These are phyloP conservation scores for Penicillium subrubescens DNA, from an alignment of 495 filamentous ascomycete species.

Conservation along the genomic window DNA sequence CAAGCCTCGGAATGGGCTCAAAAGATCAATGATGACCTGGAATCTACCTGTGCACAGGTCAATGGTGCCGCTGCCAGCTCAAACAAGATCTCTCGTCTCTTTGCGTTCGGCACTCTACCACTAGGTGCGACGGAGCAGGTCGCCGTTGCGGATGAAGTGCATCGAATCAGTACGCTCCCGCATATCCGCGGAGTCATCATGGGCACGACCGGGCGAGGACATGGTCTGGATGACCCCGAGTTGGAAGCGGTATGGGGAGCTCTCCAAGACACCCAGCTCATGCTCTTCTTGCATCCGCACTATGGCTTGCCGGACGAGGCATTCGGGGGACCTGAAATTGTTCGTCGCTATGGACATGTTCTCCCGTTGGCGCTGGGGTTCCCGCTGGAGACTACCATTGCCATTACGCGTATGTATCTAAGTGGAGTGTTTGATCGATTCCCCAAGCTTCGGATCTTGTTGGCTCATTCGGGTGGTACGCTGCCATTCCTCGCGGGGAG, in stretches of 20 bases:
- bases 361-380: slow-evolving; percentile 86
- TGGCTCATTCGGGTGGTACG: slow-evolving; percentile 89
- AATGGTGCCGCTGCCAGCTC: slow-evolving; percentile 39
- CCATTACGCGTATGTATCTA: slow-evolving; percentile 83
- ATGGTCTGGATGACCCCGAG: slow-evolving; percentile 76
- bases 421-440: slow-evolving; percentile 83
- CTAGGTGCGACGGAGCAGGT: slow-evolving; percentile 64
- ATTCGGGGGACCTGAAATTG: slow-evolving; percentile 60
- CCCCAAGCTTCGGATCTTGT: slow-evolving; percentile 66
- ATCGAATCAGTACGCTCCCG: slow-evolving; percentile 57
- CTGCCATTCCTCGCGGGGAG: slow-evolving; percentile 87
- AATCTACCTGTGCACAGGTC: slow-evolving; percentile 60
- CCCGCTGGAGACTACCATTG: slow-evolving; percentile 91
- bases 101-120: slow-evolving; percentile 80
- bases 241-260: slow-evolving; percentile 72
- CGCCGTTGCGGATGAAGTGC: slow-evolving; percentile 63
- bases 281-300: slow-evolving; percentile 90
- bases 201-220: slow-evolving; percentile 80
- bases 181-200: slow-evolving; percentile 85
- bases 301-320: slow-evolving; percentile 83
- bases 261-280: slow-evolving; percentile 60
- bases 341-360: slow-evolving; percentile 79
- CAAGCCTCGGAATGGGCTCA: slow-evolving; percentile 64
- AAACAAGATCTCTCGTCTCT: slow-evolving; percentile 44
- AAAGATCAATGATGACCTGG: slow-evolving; percentile 76